Percentiles rank a stretch among this genome's conserved stretches.
Evolutionary conservation across 2,329 filamentous ascomycete genomes (phyloP).

Genomic region (Aspergillus sp.): DNA sequence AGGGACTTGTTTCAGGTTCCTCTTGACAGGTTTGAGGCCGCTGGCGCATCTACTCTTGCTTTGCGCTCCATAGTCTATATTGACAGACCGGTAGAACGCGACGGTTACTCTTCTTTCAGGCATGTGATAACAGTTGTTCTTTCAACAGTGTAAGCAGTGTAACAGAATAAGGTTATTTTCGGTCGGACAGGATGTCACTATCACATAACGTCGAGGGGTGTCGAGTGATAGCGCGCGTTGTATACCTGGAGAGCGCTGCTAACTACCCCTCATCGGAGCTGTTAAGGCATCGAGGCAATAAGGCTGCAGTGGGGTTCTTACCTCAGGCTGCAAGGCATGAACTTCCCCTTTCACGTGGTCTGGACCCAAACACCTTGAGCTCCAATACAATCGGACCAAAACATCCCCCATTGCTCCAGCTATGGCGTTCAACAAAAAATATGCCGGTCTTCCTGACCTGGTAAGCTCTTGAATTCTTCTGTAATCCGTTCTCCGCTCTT

Average conservation of each 20-base stretch:
- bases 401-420: slow-evolving; percentile 14
- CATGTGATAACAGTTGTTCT: background rate
- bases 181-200: background rate
- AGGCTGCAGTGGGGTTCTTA: background rate
- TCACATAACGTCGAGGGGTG: background rate
- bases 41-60: background rate
- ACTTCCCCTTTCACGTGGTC: slow-evolving; percentile 17
- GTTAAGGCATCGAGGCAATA: too few relatives aligned
- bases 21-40: background rate
- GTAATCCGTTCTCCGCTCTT: background rate
- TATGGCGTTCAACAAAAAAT: slow-evolving; percentile 79
- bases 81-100: background rate
- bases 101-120: background rate
- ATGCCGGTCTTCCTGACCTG: slow-evolving; percentile 76
- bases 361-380: background rate
- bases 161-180: background rate
- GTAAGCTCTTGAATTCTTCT: slow-evolving; percentile 45
- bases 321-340: slow-evolving; percentile 6
- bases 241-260: background rate
- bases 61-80: background rate
- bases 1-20: background rate
- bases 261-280: background rate
- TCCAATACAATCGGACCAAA: background rate
- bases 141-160: background rate
- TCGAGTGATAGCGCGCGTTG: background rate